Conservation (phyloP, 345 rosid species). For the Bretschneidera sinensis region DNA sequence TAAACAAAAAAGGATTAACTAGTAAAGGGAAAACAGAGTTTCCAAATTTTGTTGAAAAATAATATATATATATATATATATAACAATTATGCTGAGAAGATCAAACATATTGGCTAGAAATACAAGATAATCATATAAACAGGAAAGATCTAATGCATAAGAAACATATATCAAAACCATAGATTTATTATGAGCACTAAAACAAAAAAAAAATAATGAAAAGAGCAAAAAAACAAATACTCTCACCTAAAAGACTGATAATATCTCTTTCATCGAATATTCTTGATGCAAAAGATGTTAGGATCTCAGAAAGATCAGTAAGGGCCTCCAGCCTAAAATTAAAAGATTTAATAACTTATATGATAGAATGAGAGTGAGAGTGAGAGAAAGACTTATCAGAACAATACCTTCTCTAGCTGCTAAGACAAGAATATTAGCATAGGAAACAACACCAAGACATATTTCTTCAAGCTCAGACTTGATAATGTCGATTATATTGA, state of each 20-base stretch:
- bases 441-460: conserved; percentile 71
- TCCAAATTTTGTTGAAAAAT: not conserved
- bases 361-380: not conserved
- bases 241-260: conserved; percentile 58
- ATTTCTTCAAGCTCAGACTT: conserved; percentile 54
- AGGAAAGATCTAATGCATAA: no score
- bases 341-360: not conserved
- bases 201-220: not conserved
- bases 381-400: conserved; percentile 24
- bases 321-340: conserved; percentile 66
- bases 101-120: not conserved
- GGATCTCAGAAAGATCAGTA: conserved; percentile 42
- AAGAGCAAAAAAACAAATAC: not conserved
- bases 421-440: conserved; percentile 60
- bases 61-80: no score
- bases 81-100: not conserved
- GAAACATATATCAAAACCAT: not conserved
- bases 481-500: conserved; percentile 53
- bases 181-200: conserved; percentile 1
- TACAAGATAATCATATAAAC: no score
- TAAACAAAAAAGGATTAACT: not conserved
- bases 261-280: conserved; percentile 69
- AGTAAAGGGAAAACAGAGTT: not conserved
- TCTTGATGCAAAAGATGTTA: conserved; percentile 46
- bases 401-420: conserved; percentile 67